These are phyloP conservation scores for Plasmodium inui DNA, from an alignment of 169 alveolate genomes.

Conservation along the genomic window DNA sequence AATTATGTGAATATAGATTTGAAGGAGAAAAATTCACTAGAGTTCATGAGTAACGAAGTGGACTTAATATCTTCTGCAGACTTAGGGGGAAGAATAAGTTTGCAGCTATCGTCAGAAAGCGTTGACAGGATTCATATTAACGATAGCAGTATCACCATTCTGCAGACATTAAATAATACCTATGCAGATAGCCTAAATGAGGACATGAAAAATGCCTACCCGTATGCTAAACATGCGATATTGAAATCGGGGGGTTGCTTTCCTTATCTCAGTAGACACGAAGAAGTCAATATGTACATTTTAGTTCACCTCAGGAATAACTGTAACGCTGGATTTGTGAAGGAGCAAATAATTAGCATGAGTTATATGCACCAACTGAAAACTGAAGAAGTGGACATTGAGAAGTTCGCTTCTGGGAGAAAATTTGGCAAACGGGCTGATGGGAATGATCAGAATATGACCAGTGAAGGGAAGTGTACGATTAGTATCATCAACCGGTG, in stretches of 20 bases:
- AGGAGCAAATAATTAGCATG: conserved; percentile 61
- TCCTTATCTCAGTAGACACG: conserved; percentile 83
- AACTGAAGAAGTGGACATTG: conserved; percentile 17
- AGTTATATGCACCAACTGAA: conserved; percentile 31
- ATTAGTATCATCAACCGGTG: neutral
- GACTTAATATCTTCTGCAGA: conserved; percentile 82
- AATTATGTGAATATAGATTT: conserved; percentile 66
- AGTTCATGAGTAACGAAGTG: conserved; percentile 85
- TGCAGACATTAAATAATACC: conserved; percentile 81
- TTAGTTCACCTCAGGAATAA: conserved; percentile 81
- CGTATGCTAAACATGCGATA: conserved; percentile 77
- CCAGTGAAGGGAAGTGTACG: neutral
- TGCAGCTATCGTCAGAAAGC: conserved; percentile 79
- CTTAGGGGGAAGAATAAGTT: conserved; percentile 83
- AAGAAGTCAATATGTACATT: conserved; percentile 80
- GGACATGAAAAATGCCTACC: conserved; percentile 77
- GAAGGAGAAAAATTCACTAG: conserved; percentile 80
- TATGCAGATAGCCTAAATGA: conserved; percentile 56
- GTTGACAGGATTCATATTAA: conserved; percentile 60
- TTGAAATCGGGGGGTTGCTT: conserved; percentile 83
- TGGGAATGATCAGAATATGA: neutral
- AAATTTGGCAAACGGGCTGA: neutral
- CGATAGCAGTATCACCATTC: conserved; percentile 67
- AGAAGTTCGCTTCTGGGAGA: neutral
- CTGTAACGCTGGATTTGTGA: conserved; percentile 33